Base-by-base conservation (phyloP, 495 filamentous ascomycete species). In the Penicillium antarcticum region DNA sequence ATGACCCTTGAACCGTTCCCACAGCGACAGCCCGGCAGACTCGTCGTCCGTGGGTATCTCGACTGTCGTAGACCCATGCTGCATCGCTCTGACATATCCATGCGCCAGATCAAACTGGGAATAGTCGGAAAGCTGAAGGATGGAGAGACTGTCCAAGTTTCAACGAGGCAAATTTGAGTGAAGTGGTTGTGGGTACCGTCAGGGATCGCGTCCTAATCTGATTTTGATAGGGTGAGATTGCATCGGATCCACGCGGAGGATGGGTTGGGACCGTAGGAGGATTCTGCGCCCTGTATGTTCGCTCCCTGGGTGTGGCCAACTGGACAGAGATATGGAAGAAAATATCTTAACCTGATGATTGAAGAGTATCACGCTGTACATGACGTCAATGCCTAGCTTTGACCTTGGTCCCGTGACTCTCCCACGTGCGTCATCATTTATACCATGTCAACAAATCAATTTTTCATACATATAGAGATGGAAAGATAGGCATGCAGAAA, bases 1-100 rank as follows among this genome's bases (percentile, higher is more conserved):
- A 0, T 63, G 52, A 31, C 52, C 55, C 0, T 17, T 21, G 11
- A 67, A 49, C 10, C 51, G 45, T 11, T 55, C 48, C 62, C 62
- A 65, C 38, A 18, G 13, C n/a, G 58, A 55, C 35, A 38, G 37
- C 17, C 24, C 1, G 8, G 34, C 35, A 24, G 42, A 26, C 24
- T 34, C 26, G 17, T 52, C 42, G n/a, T 42, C 48, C 37, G 16
- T 37, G 38, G 40, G n/a, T 33, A 31, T 52, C 41, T 43, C 37
- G 12, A 17, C 36, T 17, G 33, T 40, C 14, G 50, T 29, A 42
- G 43, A 51, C 44, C 53, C 62, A 60, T 62, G 52, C 45, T 53
- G 51, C 62, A 65, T 62, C 1, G 34, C 48, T 60, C 33, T 34
- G 32, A 51, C 45, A 33, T 24, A 19, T 23, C 45, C 39, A 44